Evolutionary conservation across 805 yeast species (phyloP).

Genomic region (Cyberlindnera xylosilytica): DNA sequence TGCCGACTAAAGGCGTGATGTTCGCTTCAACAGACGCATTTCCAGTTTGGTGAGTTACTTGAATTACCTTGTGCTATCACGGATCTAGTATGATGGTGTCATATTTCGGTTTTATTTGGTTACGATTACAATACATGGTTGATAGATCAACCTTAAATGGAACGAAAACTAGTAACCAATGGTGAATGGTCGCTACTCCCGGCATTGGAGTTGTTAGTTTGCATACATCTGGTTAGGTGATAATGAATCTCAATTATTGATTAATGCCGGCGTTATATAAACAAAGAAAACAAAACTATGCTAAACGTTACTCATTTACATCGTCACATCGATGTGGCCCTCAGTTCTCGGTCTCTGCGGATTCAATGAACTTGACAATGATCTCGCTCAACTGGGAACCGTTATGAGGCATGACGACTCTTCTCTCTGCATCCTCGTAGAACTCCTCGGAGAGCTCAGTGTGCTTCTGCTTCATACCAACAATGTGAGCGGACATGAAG

Average conservation of each 20-base stretch:
- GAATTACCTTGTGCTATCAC: no score
- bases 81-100: background rate
- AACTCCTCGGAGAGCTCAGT: slow-evolving; percentile 7
- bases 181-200: no score
- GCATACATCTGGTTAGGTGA: no score
- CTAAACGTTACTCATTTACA: background rate
- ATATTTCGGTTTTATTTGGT: background rate
- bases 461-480: slow-evolving; percentile 8
- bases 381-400: slow-evolving; percentile 10
- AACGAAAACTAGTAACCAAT: no score
- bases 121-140: background rate
- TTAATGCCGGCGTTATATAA: background rate
- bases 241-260: background rate
- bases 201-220: no score
- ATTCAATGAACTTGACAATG: slow-evolving; percentile 17
- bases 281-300: background rate
- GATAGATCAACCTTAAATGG: background rate
- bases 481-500: slow-evolving; percentile 38
- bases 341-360: background rate
- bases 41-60: no score
- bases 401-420: slow-evolving; percentile 7
- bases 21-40: background rate
- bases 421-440: background rate
- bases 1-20: slow-evolving; percentile 7
- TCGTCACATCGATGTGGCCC: background rate